A percentile compares a stretch with the other conserved stretches of the same genome.
Evolutionary conservation across 148 eudicot genomes (phyloP).

Genomic region (Silene conica): DNA sequence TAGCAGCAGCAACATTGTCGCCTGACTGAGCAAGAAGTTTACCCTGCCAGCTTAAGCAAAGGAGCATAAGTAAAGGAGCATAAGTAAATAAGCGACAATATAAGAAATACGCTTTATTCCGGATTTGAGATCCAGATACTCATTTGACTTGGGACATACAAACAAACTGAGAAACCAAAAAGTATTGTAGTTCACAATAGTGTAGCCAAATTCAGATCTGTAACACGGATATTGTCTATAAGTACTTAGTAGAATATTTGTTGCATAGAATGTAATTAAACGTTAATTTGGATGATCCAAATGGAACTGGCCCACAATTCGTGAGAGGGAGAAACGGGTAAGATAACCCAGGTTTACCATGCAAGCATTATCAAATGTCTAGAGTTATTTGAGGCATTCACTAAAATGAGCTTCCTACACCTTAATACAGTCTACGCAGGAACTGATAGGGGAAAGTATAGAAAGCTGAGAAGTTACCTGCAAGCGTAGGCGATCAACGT

Average conservation of each 20-base stretch:
- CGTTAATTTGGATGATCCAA: too few species aligned
- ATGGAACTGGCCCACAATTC: too few species aligned
- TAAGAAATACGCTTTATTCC: slow-evolving; percentile 18
- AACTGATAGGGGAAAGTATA: background rate
- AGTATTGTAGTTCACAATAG: background rate
- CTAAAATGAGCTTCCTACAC: background rate
- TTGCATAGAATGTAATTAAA: too few species aligned
- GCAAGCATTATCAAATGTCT: background rate
- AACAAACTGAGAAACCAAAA: slow-evolving; percentile 9
- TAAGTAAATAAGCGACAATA: slow-evolving; percentile 30
- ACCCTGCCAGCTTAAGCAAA: slow-evolving; percentile 98
- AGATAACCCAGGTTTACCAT: background rate
- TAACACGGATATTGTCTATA: too few species aligned
- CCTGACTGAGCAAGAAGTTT: slow-evolving; percentile 95
- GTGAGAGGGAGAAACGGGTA: background rate
- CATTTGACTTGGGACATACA: background rate
- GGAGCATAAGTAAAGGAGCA: slow-evolving; percentile 38
- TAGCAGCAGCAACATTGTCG: slow-evolving; percentile 75
- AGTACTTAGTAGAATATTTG: too few species aligned
- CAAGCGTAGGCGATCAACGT: slow-evolving; percentile 74
- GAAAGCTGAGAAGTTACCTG: slow-evolving; percentile 61
- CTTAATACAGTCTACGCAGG: background rate
- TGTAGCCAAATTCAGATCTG: too few species aligned
- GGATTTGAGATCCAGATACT: background rate
- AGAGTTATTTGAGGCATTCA: background rate